A percentile compares a stretch with the other conserved stretches of the same genome.
Conservation (phyloP, 1,284 basidiomycete genomes). For the Sporisorium graminicola region DNA sequence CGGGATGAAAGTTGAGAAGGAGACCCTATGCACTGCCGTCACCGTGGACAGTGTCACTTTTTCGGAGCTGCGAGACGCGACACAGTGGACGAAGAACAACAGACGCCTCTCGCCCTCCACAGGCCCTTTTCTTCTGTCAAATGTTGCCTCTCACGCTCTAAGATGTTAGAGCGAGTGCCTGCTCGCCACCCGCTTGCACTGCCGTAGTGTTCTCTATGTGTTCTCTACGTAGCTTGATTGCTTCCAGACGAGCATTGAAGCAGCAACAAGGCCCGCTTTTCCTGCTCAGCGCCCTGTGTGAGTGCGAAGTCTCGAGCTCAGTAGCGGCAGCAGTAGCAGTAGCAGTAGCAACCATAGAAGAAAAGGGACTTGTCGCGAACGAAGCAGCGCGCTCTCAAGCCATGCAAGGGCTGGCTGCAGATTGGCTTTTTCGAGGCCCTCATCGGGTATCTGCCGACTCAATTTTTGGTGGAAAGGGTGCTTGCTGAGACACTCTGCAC, state of each 20-base stretch:
- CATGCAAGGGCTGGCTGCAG: conserved; percentile 1
- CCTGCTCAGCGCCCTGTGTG: neutral
- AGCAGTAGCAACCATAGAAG: too few species aligned
- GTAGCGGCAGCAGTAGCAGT: too few species aligned
- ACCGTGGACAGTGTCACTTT: conserved; percentile 14
- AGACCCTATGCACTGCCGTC: neutral
- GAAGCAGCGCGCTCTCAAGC: conserved; percentile 1
- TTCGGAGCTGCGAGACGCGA: conserved; percentile 1
- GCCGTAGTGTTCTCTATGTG: neutral
- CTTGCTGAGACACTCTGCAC: neutral
- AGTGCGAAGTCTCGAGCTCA: neutral
- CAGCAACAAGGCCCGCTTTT: neutral
- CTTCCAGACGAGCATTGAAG: neutral
- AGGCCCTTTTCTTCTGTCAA: neutral
- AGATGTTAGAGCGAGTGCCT: neutral
- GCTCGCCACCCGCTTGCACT: neutral
- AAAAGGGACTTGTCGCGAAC: neutral
- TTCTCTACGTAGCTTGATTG: neutral
- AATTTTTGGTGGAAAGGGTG: neutral
- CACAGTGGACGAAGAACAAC: conserved; percentile 2
- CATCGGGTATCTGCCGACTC: conserved; percentile 1
- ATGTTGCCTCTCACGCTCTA: neutral
- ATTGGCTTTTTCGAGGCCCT: neutral
- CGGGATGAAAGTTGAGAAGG: neutral
- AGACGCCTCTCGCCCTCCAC: conserved; percentile 3